These are phyloP conservation scores for Aspergillus fumigatus DNA, from an alignment of 2,329 filamentous ascomycete species.

Conservation along the genomic window DNA sequence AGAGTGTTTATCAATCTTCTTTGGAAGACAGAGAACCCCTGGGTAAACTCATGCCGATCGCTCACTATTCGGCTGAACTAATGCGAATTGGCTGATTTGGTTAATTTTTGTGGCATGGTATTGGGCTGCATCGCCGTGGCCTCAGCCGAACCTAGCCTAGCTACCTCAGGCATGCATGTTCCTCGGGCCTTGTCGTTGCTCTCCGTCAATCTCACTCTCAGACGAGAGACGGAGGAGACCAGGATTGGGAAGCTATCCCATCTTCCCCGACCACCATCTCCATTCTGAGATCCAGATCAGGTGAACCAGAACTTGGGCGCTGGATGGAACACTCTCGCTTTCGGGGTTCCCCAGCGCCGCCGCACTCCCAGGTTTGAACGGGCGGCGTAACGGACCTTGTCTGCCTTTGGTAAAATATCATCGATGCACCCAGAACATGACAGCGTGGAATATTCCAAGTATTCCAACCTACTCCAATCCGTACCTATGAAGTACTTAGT, in stretches of 20 bases:
- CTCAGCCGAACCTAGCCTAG: too few species aligned
- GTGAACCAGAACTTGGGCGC: neutral
- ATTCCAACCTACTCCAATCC: too few species aligned
- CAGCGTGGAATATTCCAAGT: constrained; percentile 4
- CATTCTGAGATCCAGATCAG: neutral
- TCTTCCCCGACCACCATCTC: constrained; percentile 6
- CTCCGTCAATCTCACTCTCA: too few species aligned
- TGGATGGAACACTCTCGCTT: neutral
- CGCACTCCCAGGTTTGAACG: too few species aligned
- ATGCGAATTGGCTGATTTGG: neutral
- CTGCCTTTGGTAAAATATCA: neutral
- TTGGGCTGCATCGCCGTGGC: neutral
- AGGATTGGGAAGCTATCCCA: constrained; percentile 1
- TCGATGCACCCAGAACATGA: neutral
- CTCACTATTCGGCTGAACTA: neutral
- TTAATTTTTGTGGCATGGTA: neutral
- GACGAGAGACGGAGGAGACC: constrained; percentile 5
- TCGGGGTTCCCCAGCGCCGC: constrained; percentile 4
- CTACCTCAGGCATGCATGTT: neutral
- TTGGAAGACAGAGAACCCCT: neutral
- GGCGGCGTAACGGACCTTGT: neutral
- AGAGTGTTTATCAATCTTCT: neutral
- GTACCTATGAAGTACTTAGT: neutral
- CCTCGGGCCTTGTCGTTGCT: neutral
- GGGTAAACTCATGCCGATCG: neutral